These are phyloP conservation scores for Phallus indusiatus DNA, from an alignment of 768 basidiomycete genomes.

Conservation along the genomic window DNA sequence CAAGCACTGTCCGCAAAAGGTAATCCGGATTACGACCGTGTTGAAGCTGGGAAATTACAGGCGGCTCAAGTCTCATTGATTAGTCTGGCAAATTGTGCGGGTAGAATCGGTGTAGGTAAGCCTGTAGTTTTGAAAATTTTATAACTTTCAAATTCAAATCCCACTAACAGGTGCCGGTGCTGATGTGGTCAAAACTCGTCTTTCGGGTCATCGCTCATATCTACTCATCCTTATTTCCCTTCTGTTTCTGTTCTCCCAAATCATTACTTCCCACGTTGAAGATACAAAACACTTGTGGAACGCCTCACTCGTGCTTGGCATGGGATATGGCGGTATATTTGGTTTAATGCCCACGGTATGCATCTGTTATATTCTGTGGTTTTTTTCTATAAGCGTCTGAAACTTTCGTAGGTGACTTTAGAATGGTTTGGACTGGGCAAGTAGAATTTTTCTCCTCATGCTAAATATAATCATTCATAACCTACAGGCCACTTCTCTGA, in stretches of 20 bases:
- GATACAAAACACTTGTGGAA: conserved; percentile 60
- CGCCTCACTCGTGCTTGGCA: conserved; percentile 42
- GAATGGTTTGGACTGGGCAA: conserved; percentile 61
- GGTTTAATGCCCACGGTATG: conserved; percentile 27
- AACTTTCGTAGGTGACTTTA: conserved; percentile 37
- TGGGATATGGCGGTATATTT: conserved; percentile 35
- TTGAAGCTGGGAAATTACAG: conserved; percentile 65
- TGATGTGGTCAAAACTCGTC: conserved; percentile 50
- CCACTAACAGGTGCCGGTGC: conserved; percentile 48
- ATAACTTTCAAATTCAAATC: not conserved
- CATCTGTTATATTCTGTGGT: not conserved
- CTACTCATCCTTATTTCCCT: conserved; percentile 57
- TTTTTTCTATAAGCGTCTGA: not conserved
- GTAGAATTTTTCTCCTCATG: conserved; percentile 22
- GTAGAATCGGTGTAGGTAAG: conserved; percentile 68
- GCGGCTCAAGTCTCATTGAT: conserved; percentile 76
- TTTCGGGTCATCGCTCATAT: conserved; percentile 55
- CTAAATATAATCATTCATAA: not conserved
- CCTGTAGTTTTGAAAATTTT: not conserved
- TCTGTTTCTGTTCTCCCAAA: conserved; percentile 66
- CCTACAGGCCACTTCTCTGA: conserved; percentile 60
- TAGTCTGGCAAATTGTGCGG: conserved; percentile 72
- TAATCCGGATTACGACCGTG: conserved; percentile 53
- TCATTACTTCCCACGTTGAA: conserved; percentile 45
- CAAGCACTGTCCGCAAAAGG: conserved; percentile 57